phyloP scores from a whole-genome alignment of 179 eudicot genomes.

The Spinacia oleracea region DNA sequence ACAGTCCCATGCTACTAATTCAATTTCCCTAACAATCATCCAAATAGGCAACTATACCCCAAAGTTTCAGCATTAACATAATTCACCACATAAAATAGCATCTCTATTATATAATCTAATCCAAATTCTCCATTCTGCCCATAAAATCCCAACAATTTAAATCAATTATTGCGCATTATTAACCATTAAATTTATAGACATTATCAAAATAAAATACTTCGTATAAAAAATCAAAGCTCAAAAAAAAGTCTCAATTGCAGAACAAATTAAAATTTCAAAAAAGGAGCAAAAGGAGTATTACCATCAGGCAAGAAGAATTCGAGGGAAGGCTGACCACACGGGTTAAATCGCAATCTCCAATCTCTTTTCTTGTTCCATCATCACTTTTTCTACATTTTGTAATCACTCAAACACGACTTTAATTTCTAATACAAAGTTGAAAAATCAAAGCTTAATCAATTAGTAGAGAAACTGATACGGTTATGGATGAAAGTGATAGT shows the following conservation, averaged over 20 bases:
- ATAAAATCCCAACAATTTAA: background rate
- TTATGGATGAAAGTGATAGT: too few relatives aligned
- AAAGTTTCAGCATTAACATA: background rate
- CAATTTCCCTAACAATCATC: background rate
- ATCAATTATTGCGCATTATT: background rate
- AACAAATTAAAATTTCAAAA: background rate
- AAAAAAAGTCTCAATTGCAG: background rate
- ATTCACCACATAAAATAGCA: background rate
- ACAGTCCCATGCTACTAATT: background rate
- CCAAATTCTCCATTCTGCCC: background rate
- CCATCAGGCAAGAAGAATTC: slow-evolving; percentile 42
- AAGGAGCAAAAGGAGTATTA: background rate
- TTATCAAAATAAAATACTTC: too few relatives aligned
- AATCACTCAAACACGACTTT: slow-evolving; percentile 6
- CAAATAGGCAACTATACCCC: background rate
- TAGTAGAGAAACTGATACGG: too few relatives aligned
- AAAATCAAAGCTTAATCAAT: background rate
- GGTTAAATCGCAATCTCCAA: slow-evolving; percentile 30
- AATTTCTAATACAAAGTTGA: background rate
- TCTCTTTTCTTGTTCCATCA: slow-evolving; percentile 19
- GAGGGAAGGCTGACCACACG: slow-evolving; percentile 31
- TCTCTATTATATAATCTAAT: background rate
- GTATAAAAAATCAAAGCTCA: background rate
- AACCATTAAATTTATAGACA: background rate
- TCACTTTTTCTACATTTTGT: slow-evolving; percentile 20